Percentiles rank a stretch among this genome's conserved stretches.
Evolutionary conservation across 164 flowering plant species (phyloP).

Genomic region (Macadamia integrifolia): DNA sequence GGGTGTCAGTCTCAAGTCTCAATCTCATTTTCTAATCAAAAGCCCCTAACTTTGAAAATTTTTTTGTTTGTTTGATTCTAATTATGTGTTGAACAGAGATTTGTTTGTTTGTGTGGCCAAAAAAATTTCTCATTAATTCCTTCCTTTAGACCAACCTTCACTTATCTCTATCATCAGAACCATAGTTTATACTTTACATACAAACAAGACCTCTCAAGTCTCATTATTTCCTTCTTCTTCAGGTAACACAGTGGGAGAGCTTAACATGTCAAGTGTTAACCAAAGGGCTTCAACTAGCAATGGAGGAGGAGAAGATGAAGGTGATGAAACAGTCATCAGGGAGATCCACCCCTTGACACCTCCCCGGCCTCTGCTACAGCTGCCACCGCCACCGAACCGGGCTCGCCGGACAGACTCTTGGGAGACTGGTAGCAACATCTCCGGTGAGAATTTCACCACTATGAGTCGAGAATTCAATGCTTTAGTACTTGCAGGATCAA

Average conservation of each 20-base stretch:
- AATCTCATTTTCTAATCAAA: too few relatives aligned
- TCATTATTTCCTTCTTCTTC: too few relatives aligned
- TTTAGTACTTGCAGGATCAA: slow-evolving; percentile 34
- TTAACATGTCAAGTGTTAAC: neutral
- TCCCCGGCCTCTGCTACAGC: slow-evolving; percentile 20
- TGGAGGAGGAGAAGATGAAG: neutral
- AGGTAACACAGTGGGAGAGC: neutral
- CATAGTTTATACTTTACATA: too few relatives aligned
- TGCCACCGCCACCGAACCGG: slow-evolving; percentile 8
- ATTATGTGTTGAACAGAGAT: too few relatives aligned
- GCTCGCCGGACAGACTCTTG: slow-evolving; percentile 35
- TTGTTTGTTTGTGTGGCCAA: too few relatives aligned
- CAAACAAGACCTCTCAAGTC: too few relatives aligned
- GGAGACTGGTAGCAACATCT: slow-evolving; percentile 44
- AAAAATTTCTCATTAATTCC: neutral
- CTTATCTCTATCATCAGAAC: neutral
- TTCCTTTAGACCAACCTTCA: neutral
- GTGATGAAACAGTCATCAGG: neutral
- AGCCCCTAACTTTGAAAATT: too few relatives aligned
- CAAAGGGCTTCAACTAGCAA: neutral
- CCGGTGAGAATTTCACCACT: slow-evolving; percentile 45
- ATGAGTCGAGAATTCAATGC: slow-evolving; percentile 53
- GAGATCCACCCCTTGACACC: slow-evolving; percentile 2
- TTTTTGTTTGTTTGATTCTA: too few relatives aligned
- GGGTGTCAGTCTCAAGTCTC: too few relatives aligned